Percentiles rank a stretch among this genome's conserved stretches.
Conservation (phyloP, 2,329 filamentous ascomycete genomes). For the Onygenales sp. region DNA sequence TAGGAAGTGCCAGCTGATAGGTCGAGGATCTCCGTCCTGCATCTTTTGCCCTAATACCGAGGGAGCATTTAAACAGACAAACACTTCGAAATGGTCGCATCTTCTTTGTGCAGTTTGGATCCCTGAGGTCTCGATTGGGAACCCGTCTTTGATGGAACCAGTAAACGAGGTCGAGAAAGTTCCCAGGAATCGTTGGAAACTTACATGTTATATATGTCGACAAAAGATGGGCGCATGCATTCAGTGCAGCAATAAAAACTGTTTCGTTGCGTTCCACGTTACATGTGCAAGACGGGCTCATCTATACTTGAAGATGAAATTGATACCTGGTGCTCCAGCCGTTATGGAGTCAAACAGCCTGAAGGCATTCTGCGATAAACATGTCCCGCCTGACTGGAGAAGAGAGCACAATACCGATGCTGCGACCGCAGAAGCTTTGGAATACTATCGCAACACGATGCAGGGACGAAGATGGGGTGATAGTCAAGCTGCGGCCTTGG, state of each 20-base stretch:
- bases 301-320: constrained; percentile 94
- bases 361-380: constrained; percentile 93
- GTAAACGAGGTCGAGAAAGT: constrained; percentile 98
- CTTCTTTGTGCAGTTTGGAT: constrained; percentile 97
- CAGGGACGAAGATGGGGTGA: constrained; percentile 85
- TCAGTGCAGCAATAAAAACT: constrained; percentile 94
- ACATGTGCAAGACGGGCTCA: constrained; percentile 84
- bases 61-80: constrained; percentile 97
- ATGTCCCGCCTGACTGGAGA: constrained; percentile 81
- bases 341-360: constrained; percentile 73
- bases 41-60: constrained; percentile 98
- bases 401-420: constrained; percentile 74
- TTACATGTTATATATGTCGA: constrained; percentile 91
- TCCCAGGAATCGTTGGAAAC: constrained; percentile 84
- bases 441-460: constrained; percentile 85
- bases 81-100: constrained; percentile 92
- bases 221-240: constrained; percentile 98
- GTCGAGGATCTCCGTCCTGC: constrained; percentile 83
- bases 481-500: constrained; percentile 72
- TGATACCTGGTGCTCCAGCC: constrained; percentile 66
- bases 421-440: constrained; percentile 73
- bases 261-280: constrained; percentile 94
- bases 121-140: constrained; percentile 88
- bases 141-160: constrained; percentile 95
- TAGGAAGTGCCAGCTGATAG: constrained; percentile 91